A percentile compares a stretch with the other conserved stretches of the same genome.
Evolutionary conservation across 106 monocot species (phyloP).

Genomic region (Gastrodia elata): DNA sequence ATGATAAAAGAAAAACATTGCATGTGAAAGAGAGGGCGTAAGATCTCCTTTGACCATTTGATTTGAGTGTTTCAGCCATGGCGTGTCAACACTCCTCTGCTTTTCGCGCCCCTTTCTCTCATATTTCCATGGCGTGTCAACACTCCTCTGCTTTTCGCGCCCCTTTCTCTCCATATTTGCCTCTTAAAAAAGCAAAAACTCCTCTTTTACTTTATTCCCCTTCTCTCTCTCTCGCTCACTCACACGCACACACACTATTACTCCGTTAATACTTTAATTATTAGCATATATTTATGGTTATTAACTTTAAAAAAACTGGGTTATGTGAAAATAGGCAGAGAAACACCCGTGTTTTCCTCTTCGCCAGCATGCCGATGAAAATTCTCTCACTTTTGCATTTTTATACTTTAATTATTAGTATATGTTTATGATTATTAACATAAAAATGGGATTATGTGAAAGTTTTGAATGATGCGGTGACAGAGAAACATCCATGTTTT

Average conservation of each 20-base stretch:
- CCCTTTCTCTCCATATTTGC: not conserved
- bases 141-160: too few relatives aligned
- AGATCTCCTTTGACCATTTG: not conserved
- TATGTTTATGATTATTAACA: too few relatives aligned
- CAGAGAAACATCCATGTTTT: constrained; percentile 42
- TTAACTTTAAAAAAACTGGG: not conserved
- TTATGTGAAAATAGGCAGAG: constrained; percentile 21
- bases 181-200: constrained; percentile 2
- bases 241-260: too few relatives aligned
- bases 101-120: not conserved
- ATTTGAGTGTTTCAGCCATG: not conserved
- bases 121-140: not conserved
- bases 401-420: too few relatives aligned
- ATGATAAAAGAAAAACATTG: not conserved
- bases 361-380: constrained; percentile 38
- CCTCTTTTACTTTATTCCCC: not conserved
- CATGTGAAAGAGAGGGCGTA: not conserved
- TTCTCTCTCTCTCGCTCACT: not conserved
- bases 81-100: not conserved
- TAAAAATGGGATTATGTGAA: too few relatives aligned
- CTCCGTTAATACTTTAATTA: too few relatives aligned
- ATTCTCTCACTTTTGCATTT: too few relatives aligned
- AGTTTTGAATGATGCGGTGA: constrained; percentile 22
- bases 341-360: constrained; percentile 38
- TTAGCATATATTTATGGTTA: not conserved